Base-by-base conservation (phyloP, 257 asterid genomes). In the Penstemon eatonii region DNA sequence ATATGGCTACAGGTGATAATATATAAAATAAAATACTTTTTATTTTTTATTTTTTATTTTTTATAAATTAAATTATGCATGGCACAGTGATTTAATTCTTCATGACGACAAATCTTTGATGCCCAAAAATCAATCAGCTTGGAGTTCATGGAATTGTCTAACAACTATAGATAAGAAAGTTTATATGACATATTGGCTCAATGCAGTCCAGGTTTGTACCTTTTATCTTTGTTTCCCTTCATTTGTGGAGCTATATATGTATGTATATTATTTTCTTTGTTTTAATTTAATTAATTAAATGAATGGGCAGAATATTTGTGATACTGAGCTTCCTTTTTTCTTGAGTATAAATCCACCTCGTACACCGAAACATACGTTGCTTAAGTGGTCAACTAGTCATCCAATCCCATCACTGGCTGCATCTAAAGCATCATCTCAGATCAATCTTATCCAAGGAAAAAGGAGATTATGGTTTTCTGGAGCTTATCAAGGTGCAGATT, bases 371-470 rank as follows among this genome's bases (percentile, higher is more conserved):
- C 68, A 87, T 44, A 81, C 89, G 0, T 68, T 87, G 71, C 87
- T 94, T 18, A 83, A 84, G 76, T 94, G 99, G 99, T 69, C 87
- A 10, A 91, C 97, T 0, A 90, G 97, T 40, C 99, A 94, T 52
- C 97, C 97, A 8, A 84, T 94, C 56, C 97, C 97, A 68, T 90
- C 97, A 0, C 97, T 94, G 55, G 91, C 96, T 62, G 96, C 99
- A 67, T 70, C 89, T n/a, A 94, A 79, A 81, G 97, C 99, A 52
- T 84, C 95, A 6, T 68, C 80, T 57, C 83, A 84, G 81, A 80
- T 94, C 44, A 40, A 79, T 66, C 77, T 79, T 38, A 90, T 89
- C 78, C 97, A 93, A 81, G 99, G 97, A 49, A 86, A 87, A 77
- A 84, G 97, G 61, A 75, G 86, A 79, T 83, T 90, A 76, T 93